Evolutionary conservation across 495 filamentous ascomycete species (phyloP).

Genomic region (Xylaria bambusicola): DNA sequence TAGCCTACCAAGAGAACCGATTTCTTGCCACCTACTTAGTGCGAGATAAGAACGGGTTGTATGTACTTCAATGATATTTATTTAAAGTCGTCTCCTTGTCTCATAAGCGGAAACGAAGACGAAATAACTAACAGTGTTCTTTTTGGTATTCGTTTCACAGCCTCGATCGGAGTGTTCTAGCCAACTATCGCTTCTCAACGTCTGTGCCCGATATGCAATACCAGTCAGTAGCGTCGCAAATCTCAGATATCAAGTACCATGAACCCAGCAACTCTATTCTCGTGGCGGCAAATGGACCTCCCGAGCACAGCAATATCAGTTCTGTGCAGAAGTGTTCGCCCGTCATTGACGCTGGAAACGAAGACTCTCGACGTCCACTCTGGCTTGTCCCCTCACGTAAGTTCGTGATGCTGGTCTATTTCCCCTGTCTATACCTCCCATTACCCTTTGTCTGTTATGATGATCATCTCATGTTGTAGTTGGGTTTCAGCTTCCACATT

Average conservation of each 20-base stretch:
- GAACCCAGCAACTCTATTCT: conserved; percentile 29
- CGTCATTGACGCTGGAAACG: background rate
- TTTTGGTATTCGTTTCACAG: background rate
- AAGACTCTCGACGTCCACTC: conserved; percentile 9
- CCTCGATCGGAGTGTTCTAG: conserved; percentile 4
- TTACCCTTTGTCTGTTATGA: background rate
- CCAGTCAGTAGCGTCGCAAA: conserved; percentile 2
- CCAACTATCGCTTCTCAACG: background rate
- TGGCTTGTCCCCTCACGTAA: conserved; percentile 21
- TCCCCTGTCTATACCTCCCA: background rate
- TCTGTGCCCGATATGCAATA: background rate
- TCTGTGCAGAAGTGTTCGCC: conserved; percentile 22
- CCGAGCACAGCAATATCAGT: background rate
- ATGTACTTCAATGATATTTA: background rate
- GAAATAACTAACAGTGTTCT: conserved; percentile 2
- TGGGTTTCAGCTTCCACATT: background rate
- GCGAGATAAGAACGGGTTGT: conserved; percentile 21
- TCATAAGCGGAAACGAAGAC: no score
- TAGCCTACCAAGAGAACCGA: conserved; percentile 1
- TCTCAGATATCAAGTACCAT: conserved; percentile 36
- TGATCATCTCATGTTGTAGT: background rate
- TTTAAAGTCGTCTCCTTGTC: background rate
- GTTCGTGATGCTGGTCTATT: background rate
- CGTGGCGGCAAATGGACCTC: conserved; percentile 22
- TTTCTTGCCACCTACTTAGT: conserved; percentile 27